Evolutionary conservation across 768 basidiomycete genomes (phyloP), one percentile per base, ranked within the genome.

Genomic region (Leccinum longicurvipes): DNA sequence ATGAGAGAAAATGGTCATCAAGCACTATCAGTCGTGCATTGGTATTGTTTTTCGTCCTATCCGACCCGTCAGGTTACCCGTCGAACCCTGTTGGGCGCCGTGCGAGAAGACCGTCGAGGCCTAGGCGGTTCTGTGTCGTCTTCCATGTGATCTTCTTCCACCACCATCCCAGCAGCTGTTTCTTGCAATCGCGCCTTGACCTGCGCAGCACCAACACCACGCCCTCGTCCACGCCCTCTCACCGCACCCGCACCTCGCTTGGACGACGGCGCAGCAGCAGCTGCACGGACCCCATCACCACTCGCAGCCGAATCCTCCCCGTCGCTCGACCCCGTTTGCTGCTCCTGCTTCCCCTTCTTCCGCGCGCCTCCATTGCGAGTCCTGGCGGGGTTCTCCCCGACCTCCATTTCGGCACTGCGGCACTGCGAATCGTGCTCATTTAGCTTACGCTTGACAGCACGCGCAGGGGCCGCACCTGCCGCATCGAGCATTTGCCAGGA

Each of bases 401-500:
- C 58, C 29, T 58, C 57, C 58, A 58, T 49, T 61, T 56, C 29
- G 66, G 67, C 54, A 67, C 61, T 71, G 73, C 49, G 71, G 54
- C 56, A 11, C 56, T 57, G 66, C 47, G 24, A 51, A 42, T 54
- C 67, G 55, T 66, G 60, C 54, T 62, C 67, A 47, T 62, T 65
- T 27, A 72, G 64, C 70, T 74, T 76, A 50, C 75, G 74, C 68
- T 77, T 77, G 24, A 56, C 73, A 56, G 62, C 61, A 59, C 70
- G 72, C 39, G 57, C 58, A 45, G 63, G 58, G 42, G 31, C 51
- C 57, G 58, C 61, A 63, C 64, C 59, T 57, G 60, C 63, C 52
- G 57, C 55, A 45, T 61, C 66, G 14, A 83, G 74, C 80, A 86
- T 83, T 63, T 86, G 83, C 69, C 73, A 76, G 24, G 82, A 79